Base-by-base conservation (phyloP, 169 alveolate genomes). In the Blepharisma undulans region DNA sequence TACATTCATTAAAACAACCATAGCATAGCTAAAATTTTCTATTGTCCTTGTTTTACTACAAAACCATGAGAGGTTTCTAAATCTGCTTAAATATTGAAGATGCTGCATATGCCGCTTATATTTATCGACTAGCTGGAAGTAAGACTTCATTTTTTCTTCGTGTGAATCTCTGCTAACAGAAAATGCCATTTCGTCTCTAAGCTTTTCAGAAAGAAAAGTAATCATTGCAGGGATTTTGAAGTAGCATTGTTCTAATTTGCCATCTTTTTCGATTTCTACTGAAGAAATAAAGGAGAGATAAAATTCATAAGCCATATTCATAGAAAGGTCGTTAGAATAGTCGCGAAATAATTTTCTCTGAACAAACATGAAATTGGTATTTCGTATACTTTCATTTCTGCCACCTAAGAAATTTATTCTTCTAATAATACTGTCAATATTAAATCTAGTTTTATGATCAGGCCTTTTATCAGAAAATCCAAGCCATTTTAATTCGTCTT, bases 91-190 rank as follows among this genome's bases (percentile, higher is more conserved):
- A 61, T 61, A n/a, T 72, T 86, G 84, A 7, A 86, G 27, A 72
- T 86, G 91, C 29, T 19, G 22, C 91, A 86, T 86, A 48, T 86
- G 91, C 16, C 61, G 12, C 71, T 86, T 30, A 34, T 36, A 86
- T 34, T 29, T 71, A 6, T 86, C 80, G 10, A n/a, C 29, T 6
- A 61, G 22, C 34, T 71, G 72, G 34, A 66, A 86, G 30, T 61
- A 60, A 72, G 76, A 29, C 29, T 86, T 86, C n/a, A 86, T 72
- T 86, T 86, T 86, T 72, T 86, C 91, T 71, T 86, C 91, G n/a
- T 86, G 91, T 1, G 91, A 71, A 85, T 61, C 72, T 60, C 91
- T 1, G 80, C 72, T 86, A 3, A 86, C 36, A 21, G 29, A n/a
- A 22, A 25, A 71, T 0, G 72, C 29, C 27, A 86, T 34, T 71